These are phyloP conservation scores for Croton laevigatus DNA, from an alignment of 441 rosid species.

Conservation along the genomic window DNA sequence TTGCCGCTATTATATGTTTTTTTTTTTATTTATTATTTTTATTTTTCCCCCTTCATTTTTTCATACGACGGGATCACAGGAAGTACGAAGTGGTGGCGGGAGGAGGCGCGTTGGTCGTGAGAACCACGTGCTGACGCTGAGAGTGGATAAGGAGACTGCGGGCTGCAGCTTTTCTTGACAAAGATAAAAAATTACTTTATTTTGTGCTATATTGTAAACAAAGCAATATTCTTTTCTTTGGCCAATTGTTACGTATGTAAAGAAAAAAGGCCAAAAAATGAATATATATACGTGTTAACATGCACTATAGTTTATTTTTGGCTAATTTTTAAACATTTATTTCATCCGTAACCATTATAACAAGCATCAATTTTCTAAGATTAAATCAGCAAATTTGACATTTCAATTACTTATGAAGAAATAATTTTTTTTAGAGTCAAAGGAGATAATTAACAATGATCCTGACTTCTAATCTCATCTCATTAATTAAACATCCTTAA, in stretches of 20 bases:
- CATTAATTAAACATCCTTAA: too few species aligned
- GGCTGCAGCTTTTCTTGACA: not conserved
- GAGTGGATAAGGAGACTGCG: not conserved
- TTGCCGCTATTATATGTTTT: not conserved
- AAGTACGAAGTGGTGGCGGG: not conserved
- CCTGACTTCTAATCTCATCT: not conserved
- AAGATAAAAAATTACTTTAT: not conserved
- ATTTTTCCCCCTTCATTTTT: not conserved
- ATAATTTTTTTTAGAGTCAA: not conserved
- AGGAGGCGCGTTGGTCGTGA: not conserved
- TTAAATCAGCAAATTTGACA: not conserved
- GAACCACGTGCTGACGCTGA: not conserved
- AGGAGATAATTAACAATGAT: not conserved
- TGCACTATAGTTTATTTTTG: too few species aligned
- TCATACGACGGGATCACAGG: not conserved
- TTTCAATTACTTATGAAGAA: not conserved
- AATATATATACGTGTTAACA: too few species aligned
- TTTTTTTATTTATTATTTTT: not conserved
- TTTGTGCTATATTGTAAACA: not conserved
- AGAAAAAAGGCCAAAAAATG: too few species aligned
- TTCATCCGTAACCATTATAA: too few species aligned
- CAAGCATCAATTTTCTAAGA: too few species aligned
- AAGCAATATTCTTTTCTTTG: constrained; percentile 10
- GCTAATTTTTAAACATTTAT: too few species aligned
- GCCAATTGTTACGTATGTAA: not conserved